Percentiles rank a stretch among this genome's conserved stretches.
phyloP scores from a whole-genome alignment of 768 basidiomycete species.

The Russula brevipes region DNA sequence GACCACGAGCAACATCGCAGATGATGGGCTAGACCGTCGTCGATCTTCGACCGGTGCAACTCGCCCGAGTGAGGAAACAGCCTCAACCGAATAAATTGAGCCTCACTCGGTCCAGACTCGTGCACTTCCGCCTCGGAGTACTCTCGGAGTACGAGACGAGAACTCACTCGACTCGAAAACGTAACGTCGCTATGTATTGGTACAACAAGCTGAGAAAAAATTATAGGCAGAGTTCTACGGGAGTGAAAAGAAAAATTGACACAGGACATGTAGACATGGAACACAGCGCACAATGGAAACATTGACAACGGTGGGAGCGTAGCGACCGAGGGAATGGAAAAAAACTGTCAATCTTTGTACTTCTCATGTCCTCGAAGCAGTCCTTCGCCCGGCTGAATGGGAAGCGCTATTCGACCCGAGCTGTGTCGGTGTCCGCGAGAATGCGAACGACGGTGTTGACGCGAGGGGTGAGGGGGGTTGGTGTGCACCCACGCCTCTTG shows the following conservation, averaged over 20 bases:
- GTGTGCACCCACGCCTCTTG: constrained; percentile 61
- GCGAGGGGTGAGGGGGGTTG: constrained; percentile 24
- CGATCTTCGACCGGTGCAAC: neutral
- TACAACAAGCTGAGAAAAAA: constrained; percentile 16
- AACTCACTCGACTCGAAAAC: no score
- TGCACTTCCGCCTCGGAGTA: neutral
- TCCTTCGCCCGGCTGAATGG: constrained; percentile 43
- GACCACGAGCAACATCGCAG: neutral
- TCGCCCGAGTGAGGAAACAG: no score
- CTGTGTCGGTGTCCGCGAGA: constrained; percentile 23
- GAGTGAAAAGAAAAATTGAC: neutral
- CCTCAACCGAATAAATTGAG: no score
- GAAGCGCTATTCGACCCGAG: constrained; percentile 32
- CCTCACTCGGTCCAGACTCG: neutral
- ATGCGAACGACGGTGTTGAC: constrained; percentile 29
- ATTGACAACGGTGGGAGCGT: neutral
- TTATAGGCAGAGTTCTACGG: neutral
- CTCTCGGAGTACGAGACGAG: no score
- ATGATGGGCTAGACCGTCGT: constrained; percentile 15
- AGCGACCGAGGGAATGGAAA: neutral
- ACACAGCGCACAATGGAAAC: neutral
- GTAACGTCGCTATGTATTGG: constrained; percentile 14
- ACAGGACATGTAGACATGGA: neutral
- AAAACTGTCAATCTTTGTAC: constrained; percentile 19
- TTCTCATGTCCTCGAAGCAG: constrained; percentile 35